Evolutionary conservation across 129 eudicot genomes (phyloP), one percentile per base, ranked within the genome.

Genomic region (Flaveria sonorensis): DNA sequence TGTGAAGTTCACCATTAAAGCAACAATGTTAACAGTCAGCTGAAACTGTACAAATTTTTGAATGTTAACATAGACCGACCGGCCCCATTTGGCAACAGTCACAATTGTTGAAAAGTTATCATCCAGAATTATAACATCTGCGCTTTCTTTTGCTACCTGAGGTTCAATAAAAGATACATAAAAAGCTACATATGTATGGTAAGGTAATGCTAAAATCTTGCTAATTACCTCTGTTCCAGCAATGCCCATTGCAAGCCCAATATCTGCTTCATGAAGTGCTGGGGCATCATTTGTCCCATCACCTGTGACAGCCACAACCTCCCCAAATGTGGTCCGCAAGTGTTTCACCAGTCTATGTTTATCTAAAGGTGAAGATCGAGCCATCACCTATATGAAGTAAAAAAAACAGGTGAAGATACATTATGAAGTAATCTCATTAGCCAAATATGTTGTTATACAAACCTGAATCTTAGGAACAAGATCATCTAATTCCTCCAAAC

Each of bases 211-310:
- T 26, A 24, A 61, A 30, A 55, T 20, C 69, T 39, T 52, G n/a
- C 16, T 40, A 73, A 66, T 51, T 77, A 89, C 99, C 96, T 95
- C 99, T 60, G 99, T 95, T 78, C 99, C 99, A 14, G 99, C 99
- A 75, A 95, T 95, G 60, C 99, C 99, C 99, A 95, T 95, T 43
- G 99, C 99, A 83, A 95, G 94, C 73, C 99, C 99, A 48, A 95
- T 95, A 81, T 95, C 99, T 18, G 99, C 99, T 85, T 95, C 99
- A 79, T 95, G 99, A 77, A 95, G 99, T 60, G 99, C 99, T 21
- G 99, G 99, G 11, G 99, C 97, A 66, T 95, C 99, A 75, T 95
- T 95, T 21, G 99, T 95, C 46, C 99, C 97, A 77, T 95, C 99
- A 73, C 99, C 99, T 7, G 99, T 95, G 20, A 91, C 99, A 39